Conservation (phyloP, 768 basidiomycete species). For the Suillus variegatus region DNA sequence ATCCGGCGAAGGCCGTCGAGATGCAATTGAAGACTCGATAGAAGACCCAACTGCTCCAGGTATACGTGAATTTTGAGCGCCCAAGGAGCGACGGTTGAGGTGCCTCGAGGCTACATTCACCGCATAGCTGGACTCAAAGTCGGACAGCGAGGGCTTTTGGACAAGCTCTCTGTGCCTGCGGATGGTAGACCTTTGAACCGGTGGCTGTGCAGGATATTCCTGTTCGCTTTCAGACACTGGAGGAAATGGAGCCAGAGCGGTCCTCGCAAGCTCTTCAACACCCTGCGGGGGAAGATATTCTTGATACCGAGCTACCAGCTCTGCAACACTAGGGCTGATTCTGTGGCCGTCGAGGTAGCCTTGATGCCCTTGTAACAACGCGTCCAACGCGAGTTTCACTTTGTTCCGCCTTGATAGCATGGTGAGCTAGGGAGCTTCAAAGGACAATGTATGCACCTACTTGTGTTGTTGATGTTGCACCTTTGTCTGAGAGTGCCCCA, state of each 20-base stretch:
- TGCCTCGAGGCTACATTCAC: constrained; percentile 87
- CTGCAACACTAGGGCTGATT: constrained; percentile 76
- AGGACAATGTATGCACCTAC: constrained; percentile 24
- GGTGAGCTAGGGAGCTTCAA: constrained; percentile 11
- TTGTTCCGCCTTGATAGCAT: constrained; percentile 24
- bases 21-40: constrained; percentile 59
- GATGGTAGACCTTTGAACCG: constrained; percentile 35
- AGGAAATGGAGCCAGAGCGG: constrained; percentile 61
- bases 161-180: constrained; percentile 49
- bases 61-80: constrained; percentile 40
- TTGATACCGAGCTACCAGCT: constrained; percentile 81
- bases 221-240: constrained; percentile 83
- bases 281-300: constrained; percentile 74
- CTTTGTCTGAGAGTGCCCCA: constrained; percentile 17
- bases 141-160: constrained; percentile 68
- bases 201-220: constrained; percentile 45
- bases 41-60: constrained; percentile 50
- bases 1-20: constrained; percentile 73
- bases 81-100: constrained; percentile 49
- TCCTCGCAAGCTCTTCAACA: constrained; percentile 69
- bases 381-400: constrained; percentile 17
- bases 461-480: constrained; percentile 20
- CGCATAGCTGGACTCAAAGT: constrained; percentile 90
- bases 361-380: constrained; percentile 45
- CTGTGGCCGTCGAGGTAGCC: constrained; percentile 59